Evolutionary conservation across 805 yeast genomes (phyloP).

Genomic region (Candida ovalis): DNA sequence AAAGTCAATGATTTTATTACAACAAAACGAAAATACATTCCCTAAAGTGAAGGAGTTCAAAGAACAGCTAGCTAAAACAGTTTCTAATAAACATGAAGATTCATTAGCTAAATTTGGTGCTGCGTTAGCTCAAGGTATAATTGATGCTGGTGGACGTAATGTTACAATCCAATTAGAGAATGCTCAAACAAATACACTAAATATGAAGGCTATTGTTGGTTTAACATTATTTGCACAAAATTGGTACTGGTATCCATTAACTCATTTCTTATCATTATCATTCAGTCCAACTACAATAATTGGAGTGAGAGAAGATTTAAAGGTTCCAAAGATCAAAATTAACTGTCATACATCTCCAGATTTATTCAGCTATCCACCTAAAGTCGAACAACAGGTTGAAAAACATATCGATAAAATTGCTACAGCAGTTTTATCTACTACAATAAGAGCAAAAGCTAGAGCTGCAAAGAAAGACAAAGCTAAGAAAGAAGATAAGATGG

Average conservation of each 20-base stretch:
- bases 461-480: constrained; percentile 56
- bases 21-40: constrained; percentile 76
- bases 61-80: constrained; percentile 69
- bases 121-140: constrained; percentile 92
- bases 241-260: constrained; percentile 98
- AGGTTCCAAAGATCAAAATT: constrained; percentile 78
- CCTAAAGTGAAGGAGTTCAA: constrained; percentile 79
- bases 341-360: constrained; percentile 79
- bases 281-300: constrained; percentile 89
- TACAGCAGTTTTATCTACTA: constrained; percentile 91
- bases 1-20: constrained; percentile 82
- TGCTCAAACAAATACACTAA: constrained; percentile 82
- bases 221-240: constrained; percentile 84
- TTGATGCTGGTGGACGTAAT: constrained; percentile 98
- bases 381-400: constrained; percentile 70
- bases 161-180: constrained; percentile 92
- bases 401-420: constrained; percentile 86
- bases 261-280: constrained; percentile 88
- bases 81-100: constrained; percentile 88
- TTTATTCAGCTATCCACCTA: constrained; percentile 85
- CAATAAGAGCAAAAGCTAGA: constrained; percentile 90
- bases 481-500: constrained; percentile 41
- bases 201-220: constrained; percentile 89
- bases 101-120: constrained; percentile 98
- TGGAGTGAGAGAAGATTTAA: constrained; percentile 81